These are phyloP conservation scores for Cucurbita argyrosperma DNA, from an alignment of 306 rosid species.

Conservation along the genomic window DNA sequence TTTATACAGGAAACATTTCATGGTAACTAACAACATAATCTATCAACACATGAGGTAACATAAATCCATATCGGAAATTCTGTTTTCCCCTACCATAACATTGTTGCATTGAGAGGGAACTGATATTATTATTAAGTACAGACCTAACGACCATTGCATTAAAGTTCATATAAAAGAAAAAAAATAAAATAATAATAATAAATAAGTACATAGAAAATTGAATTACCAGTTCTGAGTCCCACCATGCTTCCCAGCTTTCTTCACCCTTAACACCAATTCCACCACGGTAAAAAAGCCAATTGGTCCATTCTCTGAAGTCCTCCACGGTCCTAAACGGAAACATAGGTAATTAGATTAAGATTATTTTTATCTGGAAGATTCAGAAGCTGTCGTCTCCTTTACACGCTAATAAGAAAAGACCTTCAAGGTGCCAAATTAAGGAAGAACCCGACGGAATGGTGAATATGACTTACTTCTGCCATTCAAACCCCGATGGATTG, in stretches of 20 bases:
- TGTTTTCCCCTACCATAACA: not conserved
- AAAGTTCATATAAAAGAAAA: not conserved
- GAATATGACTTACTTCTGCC: constrained; percentile 73
- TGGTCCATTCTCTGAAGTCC: constrained; percentile 94
- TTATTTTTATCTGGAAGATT: not conserved
- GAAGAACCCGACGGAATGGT: not conserved
- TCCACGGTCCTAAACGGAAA: constrained; percentile 53
- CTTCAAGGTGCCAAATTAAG: not conserved
- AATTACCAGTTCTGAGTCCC: constrained; percentile 93
- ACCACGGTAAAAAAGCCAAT: constrained; percentile 89
- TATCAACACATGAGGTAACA: not conserved
- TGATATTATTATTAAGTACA: not conserved
- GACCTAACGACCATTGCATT: not conserved
- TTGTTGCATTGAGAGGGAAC: not conserved
- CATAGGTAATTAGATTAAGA: not conserved
- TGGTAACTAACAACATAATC: not conserved
- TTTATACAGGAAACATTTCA: not conserved
- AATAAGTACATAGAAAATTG: not conserved
- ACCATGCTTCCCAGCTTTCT: constrained; percentile 99
- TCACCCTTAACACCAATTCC: constrained; percentile 96
- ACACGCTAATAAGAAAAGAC: not conserved
- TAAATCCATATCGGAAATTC: not conserved
- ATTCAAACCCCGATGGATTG: constrained; percentile 96
- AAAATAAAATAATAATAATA: not conserved
- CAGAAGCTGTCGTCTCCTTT: not conserved